Evolutionary conservation across 352 stramenopile genomes (phyloP).

Genomic region (Globisporangium okanoganense): DNA sequence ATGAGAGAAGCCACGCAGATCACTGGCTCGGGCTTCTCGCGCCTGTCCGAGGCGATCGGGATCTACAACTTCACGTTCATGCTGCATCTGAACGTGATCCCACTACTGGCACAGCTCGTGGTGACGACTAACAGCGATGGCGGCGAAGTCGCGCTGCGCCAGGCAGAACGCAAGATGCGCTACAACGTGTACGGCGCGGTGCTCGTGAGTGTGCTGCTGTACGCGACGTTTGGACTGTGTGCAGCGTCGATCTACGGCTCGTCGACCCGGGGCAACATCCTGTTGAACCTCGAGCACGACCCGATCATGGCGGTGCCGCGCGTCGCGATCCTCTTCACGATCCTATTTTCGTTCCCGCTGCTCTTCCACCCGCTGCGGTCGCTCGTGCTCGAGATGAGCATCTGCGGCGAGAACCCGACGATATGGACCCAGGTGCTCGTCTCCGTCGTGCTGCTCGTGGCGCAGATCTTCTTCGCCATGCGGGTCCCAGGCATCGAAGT

Average conservation of each 20-base stretch:
- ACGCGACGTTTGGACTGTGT: conserved; percentile 59
- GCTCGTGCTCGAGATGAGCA: conserved; percentile 57
- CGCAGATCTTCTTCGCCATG: conserved; percentile 47
- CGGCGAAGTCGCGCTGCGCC: conserved; percentile 17
- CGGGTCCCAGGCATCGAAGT: conserved; percentile 58
- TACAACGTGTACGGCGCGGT: conserved; percentile 41
- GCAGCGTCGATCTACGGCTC: conserved; percentile 56
- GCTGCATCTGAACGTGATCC: conserved; percentile 78
- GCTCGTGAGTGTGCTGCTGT: conserved; percentile 45
- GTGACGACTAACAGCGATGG: conserved; percentile 12
- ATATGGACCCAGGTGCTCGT: conserved; percentile 27
- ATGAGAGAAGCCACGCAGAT: background rate
- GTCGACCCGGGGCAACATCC: conserved; percentile 65
- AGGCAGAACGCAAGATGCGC: conserved; percentile 34
- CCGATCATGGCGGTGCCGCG: conserved; percentile 67
- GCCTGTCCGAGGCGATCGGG: conserved; percentile 53
- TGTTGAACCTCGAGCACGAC: conserved; percentile 73
- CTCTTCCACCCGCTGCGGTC: conserved; percentile 67
- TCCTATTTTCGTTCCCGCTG: conserved; percentile 72
- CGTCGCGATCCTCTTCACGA: conserved; percentile 63
- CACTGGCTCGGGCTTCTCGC: conserved; percentile 26
- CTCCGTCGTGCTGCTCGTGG: conserved; percentile 37
- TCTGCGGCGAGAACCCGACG: conserved; percentile 18
- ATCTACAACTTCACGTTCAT: conserved; percentile 88
- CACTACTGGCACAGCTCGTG: conserved; percentile 57